Evolutionary conservation across 805 yeast genomes (phyloP).

Genomic region (Candida insectalens): DNA sequence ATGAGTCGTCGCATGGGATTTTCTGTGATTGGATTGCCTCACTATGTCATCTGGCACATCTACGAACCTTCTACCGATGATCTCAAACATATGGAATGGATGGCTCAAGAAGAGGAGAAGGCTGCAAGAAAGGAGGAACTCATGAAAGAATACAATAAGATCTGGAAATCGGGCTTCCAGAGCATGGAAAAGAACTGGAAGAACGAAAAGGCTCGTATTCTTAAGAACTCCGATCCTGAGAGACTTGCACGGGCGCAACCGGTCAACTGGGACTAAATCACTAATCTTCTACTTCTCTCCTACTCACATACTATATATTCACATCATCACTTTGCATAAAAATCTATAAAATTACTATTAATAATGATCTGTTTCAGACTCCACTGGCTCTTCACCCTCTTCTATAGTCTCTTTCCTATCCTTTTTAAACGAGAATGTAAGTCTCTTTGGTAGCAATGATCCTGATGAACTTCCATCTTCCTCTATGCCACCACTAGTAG

Average conservation of each 20-base stretch:
- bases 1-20: slow-evolving; percentile 80
- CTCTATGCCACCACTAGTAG: not conserved
- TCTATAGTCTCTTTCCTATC: slow-evolving; percentile 12
- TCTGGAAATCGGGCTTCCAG: slow-evolving; percentile 72
- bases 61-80: slow-evolving; percentile 95
- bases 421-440: slow-evolving; percentile 23
- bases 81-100: slow-evolving; percentile 74
- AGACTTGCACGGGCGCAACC: slow-evolving; percentile 32
- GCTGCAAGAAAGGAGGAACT: slow-evolving; percentile 52
- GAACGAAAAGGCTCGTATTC: slow-evolving; percentile 55
- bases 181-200: slow-evolving; percentile 69
- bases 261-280: slow-evolving; percentile 79
- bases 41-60: slow-evolving; percentile 93
- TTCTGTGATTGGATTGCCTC: slow-evolving; percentile 83
- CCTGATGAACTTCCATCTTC: not conserved
- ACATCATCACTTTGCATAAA: too few species aligned
- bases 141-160: slow-evolving; percentile 54
- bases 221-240: slow-evolving; percentile 68
- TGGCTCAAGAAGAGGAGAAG: slow-evolving; percentile 71
- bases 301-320: too few species aligned
- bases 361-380: not conserved
- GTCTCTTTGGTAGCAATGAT: slow-evolving; percentile 15
- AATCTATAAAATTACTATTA: too few species aligned
- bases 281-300: too few species aligned
- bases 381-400: slow-evolving; percentile 7